These are phyloP conservation scores for Erysimum pusillum DNA, from an alignment of 441 rosid species.

Conservation along the genomic window DNA sequence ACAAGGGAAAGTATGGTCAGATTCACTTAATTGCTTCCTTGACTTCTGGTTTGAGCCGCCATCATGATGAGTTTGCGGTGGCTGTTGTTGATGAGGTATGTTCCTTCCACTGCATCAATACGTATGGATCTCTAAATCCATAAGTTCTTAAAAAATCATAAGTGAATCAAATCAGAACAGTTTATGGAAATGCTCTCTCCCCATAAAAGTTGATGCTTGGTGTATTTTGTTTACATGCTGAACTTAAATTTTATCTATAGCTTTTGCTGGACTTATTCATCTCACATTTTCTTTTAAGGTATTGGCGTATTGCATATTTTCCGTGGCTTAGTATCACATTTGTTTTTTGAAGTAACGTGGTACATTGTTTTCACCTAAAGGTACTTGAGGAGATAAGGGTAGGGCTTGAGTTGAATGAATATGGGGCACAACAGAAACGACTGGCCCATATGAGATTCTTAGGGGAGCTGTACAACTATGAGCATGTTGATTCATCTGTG, in stretches of 20 bases:
- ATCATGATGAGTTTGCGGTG: slow-evolving; percentile 98
- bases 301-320: slow-evolving; percentile 17
- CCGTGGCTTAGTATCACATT: slow-evolving; percentile 7
- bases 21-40: slow-evolving; percentile 98
- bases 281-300: slow-evolving; percentile 22
- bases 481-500: slow-evolving; percentile 96
- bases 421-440: slow-evolving; percentile 98
- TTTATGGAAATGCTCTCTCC: not conserved
- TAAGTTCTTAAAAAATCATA: slow-evolving; percentile 13
- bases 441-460: slow-evolving; percentile 96
- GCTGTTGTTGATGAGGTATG: slow-evolving; percentile 99
- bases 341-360: slow-evolving; percentile 18
- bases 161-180: slow-evolving; percentile 13
- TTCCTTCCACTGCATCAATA: slow-evolving; percentile 30
- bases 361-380: slow-evolving; percentile 54
- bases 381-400: slow-evolving; percentile 98
- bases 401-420: slow-evolving; percentile 95
- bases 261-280: slow-evolving; percentile 21
- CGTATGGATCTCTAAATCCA: slow-evolving; percentile 2
- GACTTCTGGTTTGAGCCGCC: slow-evolving; percentile 96
- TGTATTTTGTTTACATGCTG: slow-evolving; percentile 6
- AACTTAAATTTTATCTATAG: slow-evolving; percentile 7
- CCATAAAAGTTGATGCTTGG: slow-evolving; percentile 8
- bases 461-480: slow-evolving; percentile 98
- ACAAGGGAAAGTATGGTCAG: slow-evolving; percentile 96